phyloP scores from a whole-genome alignment of 2,329 filamentous ascomycete genomes.

The Epichloe hybrida region DNA sequence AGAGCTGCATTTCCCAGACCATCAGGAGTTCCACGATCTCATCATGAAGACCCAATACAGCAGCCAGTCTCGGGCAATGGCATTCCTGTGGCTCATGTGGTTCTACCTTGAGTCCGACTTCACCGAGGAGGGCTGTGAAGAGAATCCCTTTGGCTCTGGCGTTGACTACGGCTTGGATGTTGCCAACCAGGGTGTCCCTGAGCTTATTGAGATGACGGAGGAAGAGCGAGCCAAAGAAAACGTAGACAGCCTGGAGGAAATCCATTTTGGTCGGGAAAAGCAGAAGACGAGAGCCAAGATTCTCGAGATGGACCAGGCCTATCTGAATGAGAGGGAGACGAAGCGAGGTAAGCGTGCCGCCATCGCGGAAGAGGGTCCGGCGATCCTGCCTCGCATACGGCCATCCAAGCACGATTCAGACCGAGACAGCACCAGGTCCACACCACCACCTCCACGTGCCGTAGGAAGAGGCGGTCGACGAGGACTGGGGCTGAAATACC shows the following conservation, averaged over 20 bases:
- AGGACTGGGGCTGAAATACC: constrained; percentile 38
- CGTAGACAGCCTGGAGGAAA: constrained; percentile 56
- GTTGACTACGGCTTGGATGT: constrained; percentile 52
- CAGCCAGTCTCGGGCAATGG: constrained; percentile 69
- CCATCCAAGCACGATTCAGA: constrained; percentile 46
- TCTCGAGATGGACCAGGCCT: constrained; percentile 60
- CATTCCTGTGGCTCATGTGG: constrained; percentile 98
- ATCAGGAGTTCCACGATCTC: constrained; percentile 87
- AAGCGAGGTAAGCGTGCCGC: constrained; percentile 37
- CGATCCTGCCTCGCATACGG: constrained; percentile 48
- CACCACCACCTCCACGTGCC: constrained; percentile 23
- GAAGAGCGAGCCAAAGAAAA: constrained; percentile 59
- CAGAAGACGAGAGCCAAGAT: constrained; percentile 63
- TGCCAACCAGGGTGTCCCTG: constrained; percentile 56
- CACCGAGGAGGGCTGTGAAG: constrained; percentile 69
- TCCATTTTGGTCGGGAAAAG: constrained; percentile 58
- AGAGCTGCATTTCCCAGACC: constrained; percentile 76
- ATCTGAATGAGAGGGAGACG: constrained; percentile 46
- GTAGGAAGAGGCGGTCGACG: constrained; percentile 13
- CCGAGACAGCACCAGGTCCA: constrained; percentile 31
- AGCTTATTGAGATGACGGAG: constrained; percentile 48
- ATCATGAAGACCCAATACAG: constrained; percentile 81
- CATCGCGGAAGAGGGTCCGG: constrained; percentile 38
- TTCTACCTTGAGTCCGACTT: constrained; percentile 97
- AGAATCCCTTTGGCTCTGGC: constrained; percentile 76